Base-by-base conservation (phyloP, 805 yeast species). In the Cyberlindnera subsufficiens region DNA sequence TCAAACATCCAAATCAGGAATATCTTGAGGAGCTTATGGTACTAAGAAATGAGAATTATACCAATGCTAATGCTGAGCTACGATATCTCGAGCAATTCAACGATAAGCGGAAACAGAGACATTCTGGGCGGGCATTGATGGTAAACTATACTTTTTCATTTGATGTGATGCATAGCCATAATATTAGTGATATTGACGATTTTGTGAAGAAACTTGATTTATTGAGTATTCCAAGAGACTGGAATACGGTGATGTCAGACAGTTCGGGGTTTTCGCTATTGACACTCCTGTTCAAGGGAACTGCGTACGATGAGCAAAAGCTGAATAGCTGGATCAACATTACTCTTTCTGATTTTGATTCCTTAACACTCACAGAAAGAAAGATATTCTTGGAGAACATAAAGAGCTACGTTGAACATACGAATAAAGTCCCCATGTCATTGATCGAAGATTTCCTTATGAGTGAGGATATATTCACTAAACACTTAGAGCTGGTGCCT, bases 1-100 rank as follows among this genome's bases (percentile, higher is more conserved):
- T 68, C 42, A 32, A 37, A 5, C 49, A 48, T 30, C 55, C 57
- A 11, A 38, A 54, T 27, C 32, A 27, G 5, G 30, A 27, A 6
- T 55, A 54, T 22, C 15, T 46, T 2, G 19, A 48, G 1, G 36
- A 31, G 4, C 30, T 55, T 15, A 18, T 32, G 9, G 17, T 11
- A 9, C 18, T 55, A 5, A 17, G 25, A 4, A 39, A 31, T 16
- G 29, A 34, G 3, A 7, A 11, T 3, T 3, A 35, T 3, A 32
- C 19, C 13, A 20, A 30, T 10, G 31, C 42, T 1, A 36, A 31
- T 20, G 46, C 40, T 16, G 45, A 45, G 16, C 27, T 25, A 14
- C 30, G 29, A 27, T 45, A 42, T 7, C 6, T 43, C 5, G 52
- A 45, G 13, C 49, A 45, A 14, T 52, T 54, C 37, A 45, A 45